A percentile compares a stretch with the other conserved stretches of the same genome.
These are phyloP conservation scores for Diplodia intermedia DNA, from an alignment of 2,329 filamentous ascomycete genomes.

Conservation along the genomic window DNA sequence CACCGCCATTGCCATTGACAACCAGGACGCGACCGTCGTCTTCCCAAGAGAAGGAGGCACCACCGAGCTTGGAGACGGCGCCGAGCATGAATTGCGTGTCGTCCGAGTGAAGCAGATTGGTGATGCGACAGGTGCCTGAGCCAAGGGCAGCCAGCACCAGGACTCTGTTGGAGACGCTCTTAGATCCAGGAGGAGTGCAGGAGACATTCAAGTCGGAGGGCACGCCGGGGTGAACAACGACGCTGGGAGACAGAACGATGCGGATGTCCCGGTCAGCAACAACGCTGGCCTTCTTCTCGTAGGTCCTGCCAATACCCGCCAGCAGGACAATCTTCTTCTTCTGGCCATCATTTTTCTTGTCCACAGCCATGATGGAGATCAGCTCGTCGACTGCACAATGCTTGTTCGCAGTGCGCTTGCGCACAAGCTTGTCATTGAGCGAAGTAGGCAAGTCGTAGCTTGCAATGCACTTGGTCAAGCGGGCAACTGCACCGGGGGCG, in stretches of 20 bases:
- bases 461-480: constrained; percentile 90
- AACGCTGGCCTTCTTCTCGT: constrained; percentile 86
- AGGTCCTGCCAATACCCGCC: constrained; percentile 84
- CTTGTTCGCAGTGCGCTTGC: constrained; percentile 83
- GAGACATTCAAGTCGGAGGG: constrained; percentile 69
- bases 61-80: constrained; percentile 82
- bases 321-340: constrained; percentile 97
- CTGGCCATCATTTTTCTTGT: constrained; percentile 96
- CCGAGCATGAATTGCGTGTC: constrained; percentile 98
- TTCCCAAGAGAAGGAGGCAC: constrained; percentile 91
- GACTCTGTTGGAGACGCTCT: constrained; percentile 96
- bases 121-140: constrained; percentile 83
- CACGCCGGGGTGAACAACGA: constrained; percentile 76
- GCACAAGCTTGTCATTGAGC: constrained; percentile 80
- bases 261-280: constrained; percentile 87
- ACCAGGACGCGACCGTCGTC: constrained; percentile 90
- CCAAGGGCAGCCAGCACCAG: constrained; percentile 92
- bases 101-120: constrained; percentile 92
- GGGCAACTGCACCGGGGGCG: constrained; percentile 83
- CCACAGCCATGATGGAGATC: constrained; percentile 92
- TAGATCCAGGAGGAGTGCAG: constrained; percentile 91
- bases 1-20: constrained; percentile 88
- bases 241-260: constrained; percentile 79
- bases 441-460: constrained; percentile 90
- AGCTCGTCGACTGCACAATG: constrained; percentile 85